These are phyloP conservation scores for Prunus padus DNA, from an alignment of 306 rosid species.

Conservation along the genomic window DNA sequence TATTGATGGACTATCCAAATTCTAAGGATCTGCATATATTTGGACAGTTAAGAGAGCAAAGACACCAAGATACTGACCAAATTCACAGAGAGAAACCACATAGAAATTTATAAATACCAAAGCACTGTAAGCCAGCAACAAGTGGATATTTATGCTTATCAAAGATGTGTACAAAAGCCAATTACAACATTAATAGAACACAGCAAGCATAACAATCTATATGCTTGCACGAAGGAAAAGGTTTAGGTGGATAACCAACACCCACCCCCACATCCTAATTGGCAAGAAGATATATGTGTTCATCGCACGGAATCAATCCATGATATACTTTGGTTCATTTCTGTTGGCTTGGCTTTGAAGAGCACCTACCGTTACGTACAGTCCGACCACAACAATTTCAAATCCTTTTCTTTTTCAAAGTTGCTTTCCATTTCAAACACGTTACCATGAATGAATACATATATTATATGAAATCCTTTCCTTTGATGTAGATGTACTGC, in stretches of 20 bases:
- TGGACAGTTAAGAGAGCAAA: no score
- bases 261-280: no score
- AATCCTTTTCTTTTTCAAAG: neutral
- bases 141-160: no score
- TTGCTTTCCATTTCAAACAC: constrained; percentile 26
- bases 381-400: constrained; percentile 4
- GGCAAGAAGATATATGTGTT: neutral
- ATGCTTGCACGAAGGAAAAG: no score
- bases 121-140: no score
- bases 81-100: no score
- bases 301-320: neutral
- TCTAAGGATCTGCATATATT: no score
- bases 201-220: neutral
- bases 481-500: constrained; percentile 5
- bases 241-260: no score
- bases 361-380: neutral
- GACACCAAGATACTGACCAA: no score
- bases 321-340: neutral
- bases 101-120: neutral
- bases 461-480: neutral
- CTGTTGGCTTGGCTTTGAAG: neutral
- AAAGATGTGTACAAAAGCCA: neutral
- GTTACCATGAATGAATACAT: neutral
- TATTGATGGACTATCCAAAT: no score
- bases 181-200: neutral